Conservation (phyloP, 495 filamentous ascomycete species). For the Glonium stellatum region DNA sequence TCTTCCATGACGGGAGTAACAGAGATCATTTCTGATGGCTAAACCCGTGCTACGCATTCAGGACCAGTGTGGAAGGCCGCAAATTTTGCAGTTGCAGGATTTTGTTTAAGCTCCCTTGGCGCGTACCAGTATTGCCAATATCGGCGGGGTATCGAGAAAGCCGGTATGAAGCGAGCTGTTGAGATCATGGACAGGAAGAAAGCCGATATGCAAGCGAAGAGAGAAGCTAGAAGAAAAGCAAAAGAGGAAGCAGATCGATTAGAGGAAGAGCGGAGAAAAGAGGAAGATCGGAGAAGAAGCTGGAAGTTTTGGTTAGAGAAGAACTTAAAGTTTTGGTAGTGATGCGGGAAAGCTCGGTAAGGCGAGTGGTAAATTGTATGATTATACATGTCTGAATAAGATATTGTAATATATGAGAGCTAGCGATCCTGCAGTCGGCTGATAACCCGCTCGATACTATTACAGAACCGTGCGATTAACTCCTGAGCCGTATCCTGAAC, state of each 20-base stretch:
- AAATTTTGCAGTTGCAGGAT: slow-evolving; percentile 80
- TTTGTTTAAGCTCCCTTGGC: slow-evolving; percentile 53
- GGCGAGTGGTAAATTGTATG: not conserved
- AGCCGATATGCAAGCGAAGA: slow-evolving; percentile 44
- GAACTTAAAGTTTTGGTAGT: slow-evolving; percentile 22
- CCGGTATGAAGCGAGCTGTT: slow-evolving; percentile 70
- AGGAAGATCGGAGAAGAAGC: slow-evolving; percentile 24
- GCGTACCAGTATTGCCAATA: slow-evolving; percentile 78
- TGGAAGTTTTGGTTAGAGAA: slow-evolving; percentile 25
- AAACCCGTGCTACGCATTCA: slow-evolving; percentile 12
- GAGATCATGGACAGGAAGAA: slow-evolving; percentile 72
- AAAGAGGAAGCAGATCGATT: slow-evolving; percentile 37
- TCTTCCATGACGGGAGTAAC: not conserved
- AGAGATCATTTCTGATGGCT: not conserved
- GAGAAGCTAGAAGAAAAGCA: slow-evolving; percentile 48
- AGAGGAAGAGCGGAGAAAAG: slow-evolving; percentile 32
- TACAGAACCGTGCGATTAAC: not conserved
- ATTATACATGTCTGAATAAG: slow-evolving; percentile 4
- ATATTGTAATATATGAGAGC: not conserved
- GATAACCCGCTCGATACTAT: no score
- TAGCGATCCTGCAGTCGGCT: no score
- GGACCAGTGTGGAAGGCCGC: slow-evolving; percentile 52
- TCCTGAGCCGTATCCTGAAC: not conserved
- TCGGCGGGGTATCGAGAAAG: slow-evolving; percentile 60
- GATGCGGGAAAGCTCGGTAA: slow-evolving; percentile 5